These are phyloP conservation scores for Tetrahymena elliotti DNA, from an alignment of 73 alveolate genomes.

Conservation along the genomic window DNA sequence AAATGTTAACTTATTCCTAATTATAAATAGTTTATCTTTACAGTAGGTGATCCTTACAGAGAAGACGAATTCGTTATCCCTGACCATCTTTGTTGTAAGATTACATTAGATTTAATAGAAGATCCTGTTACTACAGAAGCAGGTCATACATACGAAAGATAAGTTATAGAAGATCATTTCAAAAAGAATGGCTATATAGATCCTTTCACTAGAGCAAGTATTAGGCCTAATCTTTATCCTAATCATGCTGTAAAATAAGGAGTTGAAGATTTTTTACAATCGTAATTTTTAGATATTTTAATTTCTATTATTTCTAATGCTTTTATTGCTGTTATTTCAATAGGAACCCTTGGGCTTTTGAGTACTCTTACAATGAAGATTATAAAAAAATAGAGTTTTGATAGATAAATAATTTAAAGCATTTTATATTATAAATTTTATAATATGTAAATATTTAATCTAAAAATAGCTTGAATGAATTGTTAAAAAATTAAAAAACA, in stretches of 20 bases:
- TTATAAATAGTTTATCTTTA: conserved; percentile 11
- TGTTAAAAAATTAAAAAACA: too few species aligned
- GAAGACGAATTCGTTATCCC: conserved; percentile 39
- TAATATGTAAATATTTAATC: too few species aligned
- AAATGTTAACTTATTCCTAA: background rate
- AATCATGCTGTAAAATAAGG: conserved; percentile 44
- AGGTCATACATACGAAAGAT: conserved; percentile 52
- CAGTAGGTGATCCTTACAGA: background rate
- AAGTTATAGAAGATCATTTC: conserved; percentile 23
- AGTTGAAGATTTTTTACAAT: conserved; percentile 26
- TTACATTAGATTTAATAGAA: conserved; percentile 47
- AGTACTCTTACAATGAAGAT: conserved; percentile 32
- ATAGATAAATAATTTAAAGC: background rate
- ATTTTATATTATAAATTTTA: too few species aligned
- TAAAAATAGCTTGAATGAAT: too few species aligned
- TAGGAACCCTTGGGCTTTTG: conserved; percentile 53
- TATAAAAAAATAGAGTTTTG: background rate
- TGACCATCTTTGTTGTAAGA: conserved; percentile 44
- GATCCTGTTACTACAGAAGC: conserved; percentile 44
- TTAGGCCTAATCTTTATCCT: conserved; percentile 14
- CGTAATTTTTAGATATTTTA: conserved; percentile 21
- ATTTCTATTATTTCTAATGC: background rate
- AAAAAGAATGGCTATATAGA: conserved; percentile 33
- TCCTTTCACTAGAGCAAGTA: conserved; percentile 40
- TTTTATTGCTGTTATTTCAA: background rate